Percentiles rank a stretch among this genome's conserved stretches.
phyloP scores from a whole-genome alignment of 1,139 yeast genomes.

The Pichia sp. region DNA sequence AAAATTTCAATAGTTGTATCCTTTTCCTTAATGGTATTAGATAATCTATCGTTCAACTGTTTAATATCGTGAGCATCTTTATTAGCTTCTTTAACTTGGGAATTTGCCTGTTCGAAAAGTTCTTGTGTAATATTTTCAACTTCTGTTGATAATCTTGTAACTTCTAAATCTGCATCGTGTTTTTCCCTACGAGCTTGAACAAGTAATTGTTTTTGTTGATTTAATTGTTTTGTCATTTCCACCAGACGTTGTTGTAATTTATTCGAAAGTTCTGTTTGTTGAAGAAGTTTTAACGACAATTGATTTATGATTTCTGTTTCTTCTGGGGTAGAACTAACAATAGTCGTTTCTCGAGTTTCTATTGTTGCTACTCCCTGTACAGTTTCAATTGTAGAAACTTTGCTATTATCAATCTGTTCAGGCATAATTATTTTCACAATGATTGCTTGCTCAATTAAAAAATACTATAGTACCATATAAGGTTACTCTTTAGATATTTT shows the following conservation, averaged over 20 bases:
- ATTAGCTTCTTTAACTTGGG: conserved; percentile 70
- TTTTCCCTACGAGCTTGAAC: conserved; percentile 14
- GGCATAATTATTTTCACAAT: too few species aligned
- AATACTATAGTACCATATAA: too few species aligned
- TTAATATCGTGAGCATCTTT: conserved; percentile 33
- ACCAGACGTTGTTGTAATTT: conserved; percentile 28
- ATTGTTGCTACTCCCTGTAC: background rate
- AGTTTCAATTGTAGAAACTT: background rate
- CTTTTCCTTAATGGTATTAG: conserved; percentile 65
- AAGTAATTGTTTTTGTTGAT: conserved; percentile 21
- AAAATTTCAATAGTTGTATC: conserved; percentile 61
- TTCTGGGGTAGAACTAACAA: background rate
- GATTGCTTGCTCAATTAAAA: too few species aligned
- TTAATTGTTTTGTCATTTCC: conserved; percentile 32
- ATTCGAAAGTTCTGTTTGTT: conserved; percentile 22
- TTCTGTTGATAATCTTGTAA: conserved; percentile 48
- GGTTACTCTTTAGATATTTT: too few species aligned
- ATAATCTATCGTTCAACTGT: conserved; percentile 44
- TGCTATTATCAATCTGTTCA: background rate
- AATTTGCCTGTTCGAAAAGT: conserved; percentile 67
- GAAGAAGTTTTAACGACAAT: conserved; percentile 22
- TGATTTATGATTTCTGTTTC: conserved; percentile 16
- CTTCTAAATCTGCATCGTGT: conserved; percentile 43
- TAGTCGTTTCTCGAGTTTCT: background rate
- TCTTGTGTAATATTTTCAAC: conserved; percentile 75